Evolutionary conservation across 495 filamentous ascomycete genomes (phyloP), one percentile per base, ranked within the genome.

Genomic region (Thozetella sp.): DNA sequence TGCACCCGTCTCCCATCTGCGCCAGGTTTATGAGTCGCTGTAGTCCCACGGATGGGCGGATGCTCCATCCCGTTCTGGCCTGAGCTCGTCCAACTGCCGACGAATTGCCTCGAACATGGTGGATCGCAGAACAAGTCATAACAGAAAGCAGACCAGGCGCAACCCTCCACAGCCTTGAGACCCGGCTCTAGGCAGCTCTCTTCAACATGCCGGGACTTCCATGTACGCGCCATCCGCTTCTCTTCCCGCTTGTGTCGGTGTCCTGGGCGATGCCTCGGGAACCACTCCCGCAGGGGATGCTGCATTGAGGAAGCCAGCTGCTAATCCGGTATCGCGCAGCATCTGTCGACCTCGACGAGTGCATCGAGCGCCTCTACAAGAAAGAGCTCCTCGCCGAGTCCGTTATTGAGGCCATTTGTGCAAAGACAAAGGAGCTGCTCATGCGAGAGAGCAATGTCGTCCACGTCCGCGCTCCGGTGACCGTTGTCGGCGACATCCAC

Each of bases 361-460:
- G 95, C 77, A 97, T 99, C 76, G 86, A 90, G 67, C 87, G 95
- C 57, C 86, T 99, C 24, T 97, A 98, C 75, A 91, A 92, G 60
- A 98, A 97, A 74, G 94, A 98, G 71, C 83, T 99, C 54, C 82
- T 99, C 23, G 95, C 96, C 51, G 95, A 99, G 76, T 96, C 94
- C 9, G 96, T 99, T 46, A 93, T 99, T 72, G 95, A 99, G 77
- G 95, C 96, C 67, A 96, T 99, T 86, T 99, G 95, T 73, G 93
- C 95, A 67, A 99, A 99, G 74, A 93, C 96, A 13, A 99, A 99
- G 64, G 95, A 99, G 75, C 83, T 98, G 57, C 82, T 99, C 62
- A 99, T 99, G 95, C 96, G 95, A 72, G 95, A 99, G 85, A 97
- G 94, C 82, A 99, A 99, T 80, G 95, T 99, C 53, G 95, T 99